phyloP scores from a whole-genome alignment of 768 basidiomycete genomes.

The Suillus luteus region DNA sequence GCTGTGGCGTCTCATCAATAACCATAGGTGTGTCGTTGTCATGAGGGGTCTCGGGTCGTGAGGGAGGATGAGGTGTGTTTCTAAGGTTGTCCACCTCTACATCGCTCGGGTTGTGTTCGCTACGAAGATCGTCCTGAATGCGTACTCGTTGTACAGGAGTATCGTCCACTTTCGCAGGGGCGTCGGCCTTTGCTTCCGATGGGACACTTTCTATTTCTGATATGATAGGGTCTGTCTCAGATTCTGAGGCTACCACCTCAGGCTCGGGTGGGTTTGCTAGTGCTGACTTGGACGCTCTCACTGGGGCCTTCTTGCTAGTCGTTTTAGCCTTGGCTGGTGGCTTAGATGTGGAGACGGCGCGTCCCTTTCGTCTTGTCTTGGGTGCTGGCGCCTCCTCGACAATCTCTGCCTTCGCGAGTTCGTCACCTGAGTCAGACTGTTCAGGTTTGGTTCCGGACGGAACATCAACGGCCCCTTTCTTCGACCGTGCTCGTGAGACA shows the following conservation, averaged over 20 bases:
- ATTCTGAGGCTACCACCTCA: background rate
- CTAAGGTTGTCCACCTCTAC: background rate
- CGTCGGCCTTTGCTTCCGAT: background rate
- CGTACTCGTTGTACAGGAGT: background rate
- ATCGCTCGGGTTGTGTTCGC: background rate
- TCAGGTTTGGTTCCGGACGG: background rate
- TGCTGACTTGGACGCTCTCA: background rate
- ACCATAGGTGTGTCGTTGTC: background rate
- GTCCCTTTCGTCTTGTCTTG: conserved; percentile 14
- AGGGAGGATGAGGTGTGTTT: background rate
- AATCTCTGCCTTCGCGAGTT: conserved; percentile 15
- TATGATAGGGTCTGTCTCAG: background rate
- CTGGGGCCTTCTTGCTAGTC: background rate
- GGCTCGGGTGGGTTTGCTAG: background rate
- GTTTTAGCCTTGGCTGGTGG: background rate
- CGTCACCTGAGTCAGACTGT: conserved; percentile 27
- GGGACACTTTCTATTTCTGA: background rate
- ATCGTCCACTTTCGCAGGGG: background rate
- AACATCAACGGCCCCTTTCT: conserved; percentile 7
- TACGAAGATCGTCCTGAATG: background rate
- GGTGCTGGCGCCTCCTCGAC: conserved; percentile 16
- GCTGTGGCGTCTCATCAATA: conserved; percentile 1
- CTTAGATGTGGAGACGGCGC: background rate
- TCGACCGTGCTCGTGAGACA: conserved; percentile 12
- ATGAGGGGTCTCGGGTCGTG: background rate